Evolutionary conservation across 2,329 filamentous ascomycete species (phyloP).

Genomic region (Colletotrichum trifolii): DNA sequence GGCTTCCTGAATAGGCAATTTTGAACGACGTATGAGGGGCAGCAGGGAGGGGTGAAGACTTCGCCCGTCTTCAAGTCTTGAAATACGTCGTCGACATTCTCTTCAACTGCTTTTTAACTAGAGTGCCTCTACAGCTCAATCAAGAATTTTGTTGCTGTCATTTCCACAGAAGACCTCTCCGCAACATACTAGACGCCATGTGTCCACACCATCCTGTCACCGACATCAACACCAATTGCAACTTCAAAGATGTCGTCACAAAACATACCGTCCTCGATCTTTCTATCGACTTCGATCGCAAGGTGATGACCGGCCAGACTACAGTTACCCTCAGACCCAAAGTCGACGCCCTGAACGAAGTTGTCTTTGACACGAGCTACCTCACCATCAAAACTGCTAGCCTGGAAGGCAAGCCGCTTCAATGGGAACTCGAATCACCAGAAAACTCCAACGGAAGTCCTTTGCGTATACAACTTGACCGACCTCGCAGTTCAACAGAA

Average conservation of each 20-base stretch:
- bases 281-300: conserved; percentile 83
- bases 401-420: background rate
- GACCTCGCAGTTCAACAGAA: background rate
- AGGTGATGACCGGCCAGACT: conserved; percentile 72
- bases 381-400: background rate
- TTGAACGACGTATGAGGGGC: conserved; percentile 22
- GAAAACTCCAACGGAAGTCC: conserved; percentile 4
- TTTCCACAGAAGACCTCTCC: background rate
- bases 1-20: conserved; percentile 8
- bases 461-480: background rate
- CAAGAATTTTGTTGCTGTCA: background rate
- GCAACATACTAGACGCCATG: background rate
- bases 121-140: background rate
- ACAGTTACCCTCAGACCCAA: conserved; percentile 75
- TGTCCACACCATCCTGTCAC: conserved; percentile 48
- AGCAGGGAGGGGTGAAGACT: background rate
- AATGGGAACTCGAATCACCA: conserved; percentile 1
- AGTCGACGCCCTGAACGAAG: background rate
- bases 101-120: too few species aligned
- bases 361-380: conserved; percentile 16
- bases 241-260: conserved; percentile 89
- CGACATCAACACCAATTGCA: conserved; percentile 90
- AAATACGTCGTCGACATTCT: too few species aligned
- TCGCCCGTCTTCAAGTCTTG: too few species aligned
- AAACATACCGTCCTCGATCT: conserved; percentile 85